phyloP scores from a whole-genome alignment of 345 rosid species.

The Gossypium ekmanianum region DNA sequence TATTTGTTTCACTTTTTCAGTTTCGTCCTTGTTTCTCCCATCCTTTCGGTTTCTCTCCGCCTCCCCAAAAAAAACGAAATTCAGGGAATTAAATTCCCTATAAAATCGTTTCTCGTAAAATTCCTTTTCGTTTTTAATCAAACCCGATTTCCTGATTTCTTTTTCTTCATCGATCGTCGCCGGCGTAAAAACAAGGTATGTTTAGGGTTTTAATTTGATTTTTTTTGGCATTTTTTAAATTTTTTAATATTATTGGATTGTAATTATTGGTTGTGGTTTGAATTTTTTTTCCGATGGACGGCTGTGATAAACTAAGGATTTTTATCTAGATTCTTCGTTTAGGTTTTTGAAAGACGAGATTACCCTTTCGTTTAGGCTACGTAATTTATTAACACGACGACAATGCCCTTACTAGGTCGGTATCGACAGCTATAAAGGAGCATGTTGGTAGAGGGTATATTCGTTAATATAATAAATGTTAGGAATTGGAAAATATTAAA shows the following conservation, averaged over 20 bases:
- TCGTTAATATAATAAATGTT: not conserved
- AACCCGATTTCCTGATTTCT: not conserved
- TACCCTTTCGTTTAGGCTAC: not conserved
- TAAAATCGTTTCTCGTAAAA: too few relatives aligned
- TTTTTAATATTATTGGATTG: not conserved
- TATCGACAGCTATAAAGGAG: not conserved
- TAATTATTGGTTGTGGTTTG: not conserved
- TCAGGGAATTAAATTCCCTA: too few relatives aligned
- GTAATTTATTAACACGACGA: not conserved
- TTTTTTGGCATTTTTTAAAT: not conserved
- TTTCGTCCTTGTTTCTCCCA: not conserved
- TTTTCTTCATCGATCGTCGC: not conserved
- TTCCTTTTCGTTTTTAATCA: too few relatives aligned
- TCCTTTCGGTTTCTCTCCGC: too few relatives aligned
- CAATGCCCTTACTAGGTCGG: not conserved
- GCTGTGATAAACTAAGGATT: not conserved
- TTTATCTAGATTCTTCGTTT: too few relatives aligned
- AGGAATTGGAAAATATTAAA: not conserved
- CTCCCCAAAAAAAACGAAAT: too few relatives aligned
- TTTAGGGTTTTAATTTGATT: not conserved
- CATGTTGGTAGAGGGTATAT: not conserved
- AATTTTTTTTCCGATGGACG: not conserved
- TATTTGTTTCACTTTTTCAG: not conserved
- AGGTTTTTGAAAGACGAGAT: not conserved
- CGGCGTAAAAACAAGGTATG: not conserved